Evolutionary conservation across 108 stramenopile species (phyloP), one percentile per base, ranked within the genome.

Genomic region (Bacterosira constricta): DNA sequence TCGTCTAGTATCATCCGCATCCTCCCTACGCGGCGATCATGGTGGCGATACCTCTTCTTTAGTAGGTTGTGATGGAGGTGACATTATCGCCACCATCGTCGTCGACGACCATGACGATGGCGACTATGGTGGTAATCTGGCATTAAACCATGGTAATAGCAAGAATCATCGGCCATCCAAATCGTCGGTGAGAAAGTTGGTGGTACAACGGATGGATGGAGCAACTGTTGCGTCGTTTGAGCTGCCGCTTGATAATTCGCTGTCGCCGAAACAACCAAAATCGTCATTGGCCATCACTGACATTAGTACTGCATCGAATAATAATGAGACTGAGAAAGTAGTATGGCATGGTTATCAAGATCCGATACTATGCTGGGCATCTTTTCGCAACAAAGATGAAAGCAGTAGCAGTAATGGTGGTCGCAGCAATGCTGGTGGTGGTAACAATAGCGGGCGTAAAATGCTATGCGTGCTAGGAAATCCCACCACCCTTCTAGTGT

Each of bases 391-490:
- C 25, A 30, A 18, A 13, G 37, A 50, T 15, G 32, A 18, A 20
- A 29, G 13, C 13, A 34, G 37, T 11, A 29, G 8, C 25, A 30
- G 31, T 26, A 42, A 39, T 35, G 3, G 20, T 37, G 31, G 18
- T 17, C 13, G 26, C 2, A 29, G 30, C 21, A 58, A 42, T 1
- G 9, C 8, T 1, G 12, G 6, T 3, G 31, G 2, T 42, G 6
- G 17, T 11, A 38, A 23, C 18, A 21, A 66, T 41, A 76, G 59
- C 6, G 41, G 78, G 21, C 85, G 85, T 31, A 79, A 85, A 36
- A 58, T 88, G 67, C 67, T 93, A 0, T 93, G 89, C 54, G 85
- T 90, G 12, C 55, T 93, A 2, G 80, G 81, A 15, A 67, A 74
- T 82, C 83, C 88, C 0, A 79, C 78, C 1, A 57, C 83, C 8